Evolutionary conservation across 2,329 filamentous ascomycete species (phyloP).

Genomic region (Coniochaeta hoffmannii): DNA sequence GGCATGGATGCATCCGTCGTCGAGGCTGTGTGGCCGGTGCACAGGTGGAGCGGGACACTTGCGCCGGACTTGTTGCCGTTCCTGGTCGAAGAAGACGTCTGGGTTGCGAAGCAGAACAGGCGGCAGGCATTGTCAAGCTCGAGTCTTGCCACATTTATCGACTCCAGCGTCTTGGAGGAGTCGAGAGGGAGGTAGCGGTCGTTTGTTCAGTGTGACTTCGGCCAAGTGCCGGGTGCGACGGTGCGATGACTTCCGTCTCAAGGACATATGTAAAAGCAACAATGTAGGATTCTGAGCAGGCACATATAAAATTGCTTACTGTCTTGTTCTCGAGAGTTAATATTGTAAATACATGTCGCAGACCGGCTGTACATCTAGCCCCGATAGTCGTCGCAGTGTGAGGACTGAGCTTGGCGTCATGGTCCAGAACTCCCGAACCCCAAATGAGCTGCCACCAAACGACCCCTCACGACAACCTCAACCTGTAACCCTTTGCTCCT

Average conservation of each 20-base stretch:
- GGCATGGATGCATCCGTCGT: constrained; percentile 15
- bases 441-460: neutral
- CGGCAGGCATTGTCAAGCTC: constrained; percentile 10
- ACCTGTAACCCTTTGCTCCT: neutral
- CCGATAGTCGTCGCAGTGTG: neutral
- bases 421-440: no score
- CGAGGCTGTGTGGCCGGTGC: constrained; percentile 18
- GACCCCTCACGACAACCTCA: neutral
- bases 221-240: no score
- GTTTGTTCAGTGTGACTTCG: neutral
- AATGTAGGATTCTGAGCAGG: no score
- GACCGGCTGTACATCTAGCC: neutral
- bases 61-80: constrained; percentile 19
- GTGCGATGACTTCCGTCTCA: no score
- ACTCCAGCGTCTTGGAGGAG: constrained; percentile 14
- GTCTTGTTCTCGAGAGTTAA: no score
- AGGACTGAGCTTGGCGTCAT: neutral
- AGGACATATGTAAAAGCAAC: no score
- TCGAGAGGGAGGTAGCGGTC: neutral
- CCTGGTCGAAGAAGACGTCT: constrained; percentile 19
- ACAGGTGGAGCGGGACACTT: constrained; percentile 18
- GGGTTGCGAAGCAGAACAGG: constrained; percentile 12
- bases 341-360: neutral
- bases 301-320: no score
- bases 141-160: constrained; percentile 13